These are phyloP conservation scores for Sporisorium scitamineum DNA, from an alignment of 1,284 basidiomycete species.

Conservation along the genomic window DNA sequence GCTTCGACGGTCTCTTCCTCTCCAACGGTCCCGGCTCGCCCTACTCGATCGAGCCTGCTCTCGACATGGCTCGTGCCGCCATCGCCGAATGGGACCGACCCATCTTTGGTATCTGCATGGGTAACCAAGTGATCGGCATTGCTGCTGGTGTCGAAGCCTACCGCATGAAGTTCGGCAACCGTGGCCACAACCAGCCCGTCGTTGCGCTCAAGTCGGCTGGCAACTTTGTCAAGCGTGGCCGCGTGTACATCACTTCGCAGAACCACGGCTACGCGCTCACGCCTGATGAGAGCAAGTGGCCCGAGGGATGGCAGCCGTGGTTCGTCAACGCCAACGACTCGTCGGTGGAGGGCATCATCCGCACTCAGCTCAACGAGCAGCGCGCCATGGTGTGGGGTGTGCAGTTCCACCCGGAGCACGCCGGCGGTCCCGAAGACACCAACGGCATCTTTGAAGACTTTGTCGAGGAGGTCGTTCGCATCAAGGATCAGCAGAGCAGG, in stretches of 20 bases:
- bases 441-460: conserved; percentile 67
- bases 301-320: conserved; percentile 66
- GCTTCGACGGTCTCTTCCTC: conserved; percentile 94
- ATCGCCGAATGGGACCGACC: conserved; percentile 86
- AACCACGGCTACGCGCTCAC: conserved; percentile 72
- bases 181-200: conserved; percentile 99
- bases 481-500: conserved; percentile 50
- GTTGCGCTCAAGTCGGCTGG: conserved; percentile 89
- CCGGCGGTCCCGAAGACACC: conserved; percentile 67
- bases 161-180: conserved; percentile 96
- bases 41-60: conserved; percentile 85
- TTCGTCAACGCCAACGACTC: conserved; percentile 69
- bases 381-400: conserved; percentile 65
- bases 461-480: conserved; percentile 62
- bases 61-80: conserved; percentile 83
- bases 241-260: conserved; percentile 90
- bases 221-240: conserved; percentile 86
- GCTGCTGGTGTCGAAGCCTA: conserved; percentile 96
- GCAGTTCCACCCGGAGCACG: conserved; percentile 68
- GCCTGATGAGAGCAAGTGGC: conserved; percentile 63
- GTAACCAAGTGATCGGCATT: conserved; percentile 82
- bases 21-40: conserved; percentile 98
- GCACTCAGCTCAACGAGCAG: conserved; percentile 46
- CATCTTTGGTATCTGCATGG: conserved; percentile 99
- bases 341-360: conserved; percentile 66